A percentile compares a stretch with the other conserved stretches of the same genome.
Conservation (phyloP, 257 asterid species). For the Nicotiana knightiana region DNA sequence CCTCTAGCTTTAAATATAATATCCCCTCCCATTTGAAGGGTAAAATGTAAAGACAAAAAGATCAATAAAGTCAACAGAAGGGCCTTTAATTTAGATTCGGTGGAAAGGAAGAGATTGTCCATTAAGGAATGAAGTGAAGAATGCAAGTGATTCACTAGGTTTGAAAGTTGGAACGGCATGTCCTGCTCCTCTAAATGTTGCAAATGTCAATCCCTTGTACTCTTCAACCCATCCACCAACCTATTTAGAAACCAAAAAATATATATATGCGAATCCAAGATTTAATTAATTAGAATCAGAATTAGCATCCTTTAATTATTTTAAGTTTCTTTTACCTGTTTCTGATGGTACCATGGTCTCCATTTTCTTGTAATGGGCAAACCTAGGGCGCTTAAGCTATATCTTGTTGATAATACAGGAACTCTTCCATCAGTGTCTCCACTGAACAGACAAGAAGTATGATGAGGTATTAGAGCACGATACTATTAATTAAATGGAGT, state of each 20-base stretch:
- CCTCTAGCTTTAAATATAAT: background rate
- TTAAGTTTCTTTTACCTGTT: constrained; percentile 47
- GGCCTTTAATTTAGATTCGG: constrained; percentile 10
- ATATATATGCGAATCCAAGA: background rate
- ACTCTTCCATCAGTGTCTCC: constrained; percentile 94
- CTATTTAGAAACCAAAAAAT: constrained; percentile 16
- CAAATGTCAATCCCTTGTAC: constrained; percentile 76
- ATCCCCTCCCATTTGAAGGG: background rate
- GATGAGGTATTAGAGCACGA: background rate
- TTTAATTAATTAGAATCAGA: too few relatives aligned
- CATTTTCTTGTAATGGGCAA: constrained; percentile 63
- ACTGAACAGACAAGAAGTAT: constrained; percentile 25
- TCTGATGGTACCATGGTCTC: constrained; percentile 90
- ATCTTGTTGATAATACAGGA: constrained; percentile 79
- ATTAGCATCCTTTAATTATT: background rate
- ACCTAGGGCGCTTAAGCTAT: constrained; percentile 60
- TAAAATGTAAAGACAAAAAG: background rate
- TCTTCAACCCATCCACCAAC: constrained; percentile 94
- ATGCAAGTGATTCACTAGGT: constrained; percentile 67
- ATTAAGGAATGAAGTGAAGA: constrained; percentile 63
- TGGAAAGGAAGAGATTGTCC: constrained; percentile 60
- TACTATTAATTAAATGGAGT: background rate
- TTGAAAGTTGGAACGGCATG: constrained; percentile 90
- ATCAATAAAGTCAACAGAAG: background rate
- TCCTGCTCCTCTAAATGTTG: constrained; percentile 92